Percentiles rank a stretch among this genome's conserved stretches.
phyloP scores from a whole-genome alignment of 2,329 filamentous ascomycete species.

The Mariannaea sp. region DNA sequence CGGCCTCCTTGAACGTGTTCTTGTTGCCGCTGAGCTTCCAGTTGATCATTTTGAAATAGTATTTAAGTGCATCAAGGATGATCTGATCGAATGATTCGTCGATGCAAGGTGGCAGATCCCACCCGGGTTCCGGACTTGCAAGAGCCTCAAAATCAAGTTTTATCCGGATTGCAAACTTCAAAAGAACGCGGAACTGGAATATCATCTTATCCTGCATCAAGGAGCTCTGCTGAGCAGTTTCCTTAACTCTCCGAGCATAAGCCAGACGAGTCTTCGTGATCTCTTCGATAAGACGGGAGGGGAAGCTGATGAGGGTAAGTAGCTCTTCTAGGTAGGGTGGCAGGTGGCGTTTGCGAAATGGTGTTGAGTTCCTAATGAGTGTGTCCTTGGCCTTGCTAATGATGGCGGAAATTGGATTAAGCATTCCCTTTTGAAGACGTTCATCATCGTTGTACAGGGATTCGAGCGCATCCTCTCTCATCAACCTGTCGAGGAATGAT shows the following conservation, averaged over 20 bases:
- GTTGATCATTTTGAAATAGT: constrained; percentile 98
- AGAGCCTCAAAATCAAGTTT: constrained; percentile 87
- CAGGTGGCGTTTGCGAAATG: constrained; percentile 86
- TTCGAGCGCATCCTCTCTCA: constrained; percentile 94
- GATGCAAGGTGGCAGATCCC: constrained; percentile 94
- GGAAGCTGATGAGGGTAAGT: constrained; percentile 95
- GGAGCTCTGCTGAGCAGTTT: constrained; percentile 86
- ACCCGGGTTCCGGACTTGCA: constrained; percentile 84
- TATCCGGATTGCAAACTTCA: constrained; percentile 89
- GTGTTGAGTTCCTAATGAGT: constrained; percentile 81
- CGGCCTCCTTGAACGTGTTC: constrained; percentile 98
- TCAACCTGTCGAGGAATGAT: constrained; percentile 89
- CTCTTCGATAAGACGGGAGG: constrained; percentile 92
- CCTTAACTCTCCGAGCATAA: constrained; percentile 94
- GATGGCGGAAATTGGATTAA: constrained; percentile 80
- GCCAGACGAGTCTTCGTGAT: constrained; percentile 90
- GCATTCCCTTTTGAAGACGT: constrained; percentile 69
- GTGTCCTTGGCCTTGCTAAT: constrained; percentile 94
- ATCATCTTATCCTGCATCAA: constrained; percentile 99
- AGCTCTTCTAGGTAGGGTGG: constrained; percentile 97
- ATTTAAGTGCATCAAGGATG: constrained; percentile 89
- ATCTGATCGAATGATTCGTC: constrained; percentile 95
- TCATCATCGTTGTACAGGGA: constrained; percentile 79
- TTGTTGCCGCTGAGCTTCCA: constrained; percentile 98
- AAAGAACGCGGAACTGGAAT: constrained; percentile 88